These are phyloP conservation scores for Fusarium brachygibbosum DNA, from an alignment of 2,329 filamentous ascomycete genomes.

Conservation along the genomic window DNA sequence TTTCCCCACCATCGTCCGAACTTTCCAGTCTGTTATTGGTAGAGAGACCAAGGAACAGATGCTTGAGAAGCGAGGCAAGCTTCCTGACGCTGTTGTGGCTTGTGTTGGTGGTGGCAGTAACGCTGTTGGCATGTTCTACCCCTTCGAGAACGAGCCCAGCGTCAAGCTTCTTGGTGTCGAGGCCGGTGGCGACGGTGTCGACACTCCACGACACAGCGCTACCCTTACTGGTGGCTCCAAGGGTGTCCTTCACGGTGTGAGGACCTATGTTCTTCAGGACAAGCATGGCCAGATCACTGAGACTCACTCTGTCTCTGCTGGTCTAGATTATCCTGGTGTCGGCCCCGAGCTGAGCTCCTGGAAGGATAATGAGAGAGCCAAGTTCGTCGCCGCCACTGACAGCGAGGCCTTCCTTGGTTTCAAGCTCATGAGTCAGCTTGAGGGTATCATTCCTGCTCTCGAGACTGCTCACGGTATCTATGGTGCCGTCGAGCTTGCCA, in stretches of 20 bases:
- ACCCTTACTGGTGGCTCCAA: conserved; percentile 89
- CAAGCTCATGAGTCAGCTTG: conserved; percentile 84
- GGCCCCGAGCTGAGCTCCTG: conserved; percentile 91
- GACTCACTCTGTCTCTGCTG: conserved; percentile 96
- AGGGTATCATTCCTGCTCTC: conserved; percentile 96
- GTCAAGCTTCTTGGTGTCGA: conserved; percentile 95
- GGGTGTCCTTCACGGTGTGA: conserved; percentile 94
- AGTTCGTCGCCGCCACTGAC: conserved; percentile 92
- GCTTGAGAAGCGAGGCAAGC: conserved; percentile 83
- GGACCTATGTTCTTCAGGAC: conserved; percentile 95
- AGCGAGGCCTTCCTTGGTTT: conserved; percentile 91
- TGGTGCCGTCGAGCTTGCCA: conserved; percentile 89
- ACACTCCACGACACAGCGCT: conserved; percentile 87
- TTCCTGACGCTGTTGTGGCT: conserved; percentile 95
- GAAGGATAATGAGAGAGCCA: conserved; percentile 91
- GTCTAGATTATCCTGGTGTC: conserved; percentile 96
- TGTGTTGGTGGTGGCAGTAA: conserved; percentile 97
- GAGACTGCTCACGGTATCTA: conserved; percentile 95
- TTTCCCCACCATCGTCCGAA: conserved; percentile 96
- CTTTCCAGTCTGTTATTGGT: conserved; percentile 97
- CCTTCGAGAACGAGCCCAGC: conserved; percentile 85
- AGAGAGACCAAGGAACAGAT: conserved; percentile 95
- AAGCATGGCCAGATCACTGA: conserved; percentile 92
- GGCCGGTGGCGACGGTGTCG: conserved; percentile 91
- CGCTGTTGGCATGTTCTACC: conserved; percentile 98